Evolutionary conservation across 1,284 basidiomycete species (phyloP), one percentile per base, ranked within the genome.

Genomic region (Tilletiaria anomala): DNA sequence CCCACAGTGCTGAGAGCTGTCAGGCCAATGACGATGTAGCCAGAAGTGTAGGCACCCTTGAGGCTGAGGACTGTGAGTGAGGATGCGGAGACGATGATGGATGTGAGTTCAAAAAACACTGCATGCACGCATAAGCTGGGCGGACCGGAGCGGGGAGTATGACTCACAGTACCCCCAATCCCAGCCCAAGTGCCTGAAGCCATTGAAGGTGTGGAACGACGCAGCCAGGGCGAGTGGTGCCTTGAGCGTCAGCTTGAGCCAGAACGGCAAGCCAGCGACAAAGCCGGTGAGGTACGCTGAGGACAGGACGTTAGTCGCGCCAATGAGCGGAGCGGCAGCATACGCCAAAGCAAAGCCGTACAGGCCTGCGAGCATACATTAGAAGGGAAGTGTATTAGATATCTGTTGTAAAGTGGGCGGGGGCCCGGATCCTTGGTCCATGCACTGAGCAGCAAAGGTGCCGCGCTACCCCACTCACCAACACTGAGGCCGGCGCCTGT

Each of bases 281-380:
- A 80, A 68, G 54, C 82, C 79, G 48, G 93, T 71, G 50, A 96
- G 71, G 58, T 83, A 75, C 1, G 77, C 75, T 43, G 82, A 83
- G 69, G 82, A 79, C 61, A 89, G 79, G 3, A 48, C 31, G 26
- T 58, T 50, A 2, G 76, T 61, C 5, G 73, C 60, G 32, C 70
- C 71, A 39, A 72, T 77, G 34, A 76, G 74, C 0, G 89, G 89
- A 15, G 80, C 79, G 47, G 80, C 73, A 52, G 93, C 77, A 73
- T 94, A 96, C 5, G 78, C 78, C 46, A 94, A 73, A 16, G 84
- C 81, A 69, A 82, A 87, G 35, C 76, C 83, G 69, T 97, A 97
- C 37, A 97, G 75, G 49, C 50, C 58, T 61, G 47, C n/a, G n/a
- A n/a, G n/a, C n/a, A n/a, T n/a, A n/a, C n/a, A 33, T 14, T 16